Conservation (phyloP, 108 stramenopile genomes). For the Conticribra weissflogii region DNA sequence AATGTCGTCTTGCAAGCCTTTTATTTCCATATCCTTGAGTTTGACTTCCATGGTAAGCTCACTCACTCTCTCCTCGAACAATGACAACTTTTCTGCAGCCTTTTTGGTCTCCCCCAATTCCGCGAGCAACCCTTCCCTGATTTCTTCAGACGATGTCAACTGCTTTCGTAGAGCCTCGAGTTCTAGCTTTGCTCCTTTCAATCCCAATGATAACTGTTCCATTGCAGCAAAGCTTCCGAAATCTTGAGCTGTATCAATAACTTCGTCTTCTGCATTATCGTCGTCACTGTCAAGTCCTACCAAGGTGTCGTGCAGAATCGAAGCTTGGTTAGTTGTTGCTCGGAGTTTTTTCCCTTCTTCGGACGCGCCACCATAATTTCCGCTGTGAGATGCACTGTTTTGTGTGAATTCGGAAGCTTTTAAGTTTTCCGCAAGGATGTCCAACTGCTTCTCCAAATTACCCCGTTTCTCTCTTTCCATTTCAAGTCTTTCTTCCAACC, state of each 20-base stretch:
- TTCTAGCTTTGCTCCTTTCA: conserved; percentile 71
- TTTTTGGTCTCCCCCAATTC: conserved; percentile 61
- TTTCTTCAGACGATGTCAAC: conserved; percentile 65
- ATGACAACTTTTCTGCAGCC: conserved; percentile 75
- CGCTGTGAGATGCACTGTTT: conserved; percentile 3
- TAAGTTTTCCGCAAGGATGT: conserved; percentile 63
- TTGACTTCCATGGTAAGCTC: conserved; percentile 68
- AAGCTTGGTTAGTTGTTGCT: conserved; percentile 63
- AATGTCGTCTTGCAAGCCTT: conserved; percentile 74
- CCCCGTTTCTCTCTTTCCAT: conserved; percentile 62
- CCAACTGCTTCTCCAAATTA: conserved; percentile 66
- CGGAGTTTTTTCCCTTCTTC: conserved; percentile 65
- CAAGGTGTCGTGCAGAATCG: conserved; percentile 75
- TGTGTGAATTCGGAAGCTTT: conserved; percentile 24
- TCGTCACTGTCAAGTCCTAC: conserved; percentile 54
- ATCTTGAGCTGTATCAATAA: conserved; percentile 28
- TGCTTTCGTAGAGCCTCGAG: conserved; percentile 58
- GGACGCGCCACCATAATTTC: conserved; percentile 6
- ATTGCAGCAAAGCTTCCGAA: conserved; percentile 72
- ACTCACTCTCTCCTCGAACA: conserved; percentile 69
- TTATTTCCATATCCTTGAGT: conserved; percentile 72
- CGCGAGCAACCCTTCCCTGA: conserved; percentile 55
- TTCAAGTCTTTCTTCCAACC: conserved; percentile 58
- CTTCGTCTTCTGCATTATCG: conserved; percentile 52
- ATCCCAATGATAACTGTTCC: conserved; percentile 72